Evolutionary conservation across 2,329 filamentous ascomycete species (phyloP).

Genomic region (Stagonosporopsis cucurbitacearum): DNA sequence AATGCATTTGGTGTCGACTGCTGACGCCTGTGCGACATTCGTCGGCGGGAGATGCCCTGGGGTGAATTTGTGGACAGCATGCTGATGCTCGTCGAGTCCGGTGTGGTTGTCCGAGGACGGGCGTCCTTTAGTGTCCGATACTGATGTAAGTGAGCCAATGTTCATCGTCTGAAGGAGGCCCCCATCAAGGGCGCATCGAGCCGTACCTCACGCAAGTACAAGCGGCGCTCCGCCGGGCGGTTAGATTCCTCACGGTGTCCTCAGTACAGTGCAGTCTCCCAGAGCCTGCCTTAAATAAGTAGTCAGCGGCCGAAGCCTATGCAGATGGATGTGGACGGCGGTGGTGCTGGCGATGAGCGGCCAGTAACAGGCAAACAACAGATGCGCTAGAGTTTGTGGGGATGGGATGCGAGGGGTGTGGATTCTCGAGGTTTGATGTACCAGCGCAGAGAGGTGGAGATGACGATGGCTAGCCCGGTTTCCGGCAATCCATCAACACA

Average conservation of each 20-base stretch:
- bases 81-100: constrained; percentile 73
- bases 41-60: constrained; percentile 74
- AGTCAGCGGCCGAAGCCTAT: constrained; percentile 41
- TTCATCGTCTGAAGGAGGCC: constrained; percentile 1
- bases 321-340: constrained; percentile 21
- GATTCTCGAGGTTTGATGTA: constrained; percentile 29
- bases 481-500: constrained; percentile 37
- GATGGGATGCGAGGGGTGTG: constrained; percentile 31
- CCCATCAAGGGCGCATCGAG: not conserved
- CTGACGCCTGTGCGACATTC: constrained; percentile 82
- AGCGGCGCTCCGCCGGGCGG: constrained; percentile 78
- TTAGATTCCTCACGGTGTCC: constrained; percentile 54
- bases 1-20: constrained; percentile 82
- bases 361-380: constrained; percentile 19
- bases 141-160: constrained; percentile 43
- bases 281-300: constrained; percentile 49
- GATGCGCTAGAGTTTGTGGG: constrained; percentile 31
- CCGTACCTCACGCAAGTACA: constrained; percentile 80
- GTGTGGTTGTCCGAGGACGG: constrained; percentile 50
- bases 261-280: constrained; percentile 53
- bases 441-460: constrained; percentile 33
- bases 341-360: constrained; percentile 12
- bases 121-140: constrained; percentile 50
- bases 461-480: constrained; percentile 36
- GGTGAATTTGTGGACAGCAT: constrained; percentile 79